Conservation (phyloP, 2,329 filamentous ascomycete species). For the Sporothrix brunneoviolacea region DNA sequence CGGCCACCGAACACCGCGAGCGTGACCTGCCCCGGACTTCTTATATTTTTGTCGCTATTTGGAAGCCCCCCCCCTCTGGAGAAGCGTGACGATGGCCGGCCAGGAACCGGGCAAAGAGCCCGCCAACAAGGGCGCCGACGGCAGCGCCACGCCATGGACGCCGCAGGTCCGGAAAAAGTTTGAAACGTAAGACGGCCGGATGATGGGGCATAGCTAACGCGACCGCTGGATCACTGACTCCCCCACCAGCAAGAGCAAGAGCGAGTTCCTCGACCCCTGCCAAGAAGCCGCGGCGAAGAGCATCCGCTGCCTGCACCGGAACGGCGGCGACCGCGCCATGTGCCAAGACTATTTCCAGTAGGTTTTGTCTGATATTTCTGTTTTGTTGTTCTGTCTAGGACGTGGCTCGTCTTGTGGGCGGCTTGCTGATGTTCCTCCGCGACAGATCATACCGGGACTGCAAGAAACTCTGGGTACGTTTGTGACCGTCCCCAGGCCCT, state of each 20-base stretch:
- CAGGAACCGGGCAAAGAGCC: neutral
- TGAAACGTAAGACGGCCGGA: slow-evolving; percentile 42
- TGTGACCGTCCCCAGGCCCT: too few species aligned
- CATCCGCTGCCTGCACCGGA: slow-evolving; percentile 81
- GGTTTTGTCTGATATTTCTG: too few species aligned
- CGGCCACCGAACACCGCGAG: too few species aligned
- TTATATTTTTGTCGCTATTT: too few species aligned
- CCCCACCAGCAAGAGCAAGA: slow-evolving; percentile 66
- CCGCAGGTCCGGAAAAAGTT: slow-evolving; percentile 58
- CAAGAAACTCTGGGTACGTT: slow-evolving; percentile 83
- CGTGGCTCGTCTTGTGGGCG: too few species aligned
- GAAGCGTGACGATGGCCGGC: neutral
- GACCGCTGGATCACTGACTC: neutral
- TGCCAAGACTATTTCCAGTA: slow-evolving; percentile 95
- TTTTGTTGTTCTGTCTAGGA: too few species aligned
- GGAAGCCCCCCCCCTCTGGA: too few species aligned
- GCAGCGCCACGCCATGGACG: slow-evolving; percentile 39
- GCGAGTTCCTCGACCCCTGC: slow-evolving; percentile 91
- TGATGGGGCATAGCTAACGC: neutral
- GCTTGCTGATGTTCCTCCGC: neutral
- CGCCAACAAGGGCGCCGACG: neutral
- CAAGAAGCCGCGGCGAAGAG: slow-evolving; percentile 84
- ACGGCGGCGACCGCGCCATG: slow-evolving; percentile 80
- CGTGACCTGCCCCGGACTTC: too few species aligned
- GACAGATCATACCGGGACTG: slow-evolving; percentile 83